phyloP scores from a whole-genome alignment of 495 filamentous ascomycete genomes.

The Letharia columbiana region DNA sequence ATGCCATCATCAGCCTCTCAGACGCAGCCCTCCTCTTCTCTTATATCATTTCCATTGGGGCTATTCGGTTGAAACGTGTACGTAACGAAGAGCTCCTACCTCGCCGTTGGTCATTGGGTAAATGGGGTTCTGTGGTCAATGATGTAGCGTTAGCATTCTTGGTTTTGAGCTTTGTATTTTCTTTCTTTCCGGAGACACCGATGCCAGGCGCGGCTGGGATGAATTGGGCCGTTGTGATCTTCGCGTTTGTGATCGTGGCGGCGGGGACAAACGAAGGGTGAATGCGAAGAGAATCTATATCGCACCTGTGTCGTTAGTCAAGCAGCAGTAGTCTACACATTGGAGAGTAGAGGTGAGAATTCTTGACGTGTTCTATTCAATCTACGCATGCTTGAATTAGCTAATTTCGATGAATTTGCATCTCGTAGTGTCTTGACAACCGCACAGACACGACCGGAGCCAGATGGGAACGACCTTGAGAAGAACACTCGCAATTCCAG shows the following conservation, averaged over 20 bases:
- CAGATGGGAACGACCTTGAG: background rate
- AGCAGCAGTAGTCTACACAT: background rate
- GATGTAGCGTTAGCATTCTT: background rate
- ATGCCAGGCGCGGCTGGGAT: background rate
- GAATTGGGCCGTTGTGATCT: background rate
- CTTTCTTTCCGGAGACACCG: background rate
- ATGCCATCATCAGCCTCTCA: constrained; percentile 40
- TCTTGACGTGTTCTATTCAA: background rate
- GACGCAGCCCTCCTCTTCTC: constrained; percentile 40
- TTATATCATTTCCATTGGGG: constrained; percentile 45
- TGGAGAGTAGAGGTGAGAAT: background rate
- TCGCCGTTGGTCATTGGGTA: background rate
- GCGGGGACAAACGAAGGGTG: background rate
- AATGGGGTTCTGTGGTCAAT: background rate
- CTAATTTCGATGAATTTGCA: background rate
- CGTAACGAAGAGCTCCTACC: background rate
- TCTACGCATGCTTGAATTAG: background rate
- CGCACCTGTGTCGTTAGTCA: background rate
- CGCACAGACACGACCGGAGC: background rate
- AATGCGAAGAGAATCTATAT: background rate
- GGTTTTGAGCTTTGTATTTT: background rate
- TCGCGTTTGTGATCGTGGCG: background rate
- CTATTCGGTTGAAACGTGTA: constrained; percentile 34
- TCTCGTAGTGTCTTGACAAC: background rate
- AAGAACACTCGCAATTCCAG: background rate